Evolutionary conservation across 768 basidiomycete genomes (phyloP).

Genomic region (Hericium coralloides): DNA sequence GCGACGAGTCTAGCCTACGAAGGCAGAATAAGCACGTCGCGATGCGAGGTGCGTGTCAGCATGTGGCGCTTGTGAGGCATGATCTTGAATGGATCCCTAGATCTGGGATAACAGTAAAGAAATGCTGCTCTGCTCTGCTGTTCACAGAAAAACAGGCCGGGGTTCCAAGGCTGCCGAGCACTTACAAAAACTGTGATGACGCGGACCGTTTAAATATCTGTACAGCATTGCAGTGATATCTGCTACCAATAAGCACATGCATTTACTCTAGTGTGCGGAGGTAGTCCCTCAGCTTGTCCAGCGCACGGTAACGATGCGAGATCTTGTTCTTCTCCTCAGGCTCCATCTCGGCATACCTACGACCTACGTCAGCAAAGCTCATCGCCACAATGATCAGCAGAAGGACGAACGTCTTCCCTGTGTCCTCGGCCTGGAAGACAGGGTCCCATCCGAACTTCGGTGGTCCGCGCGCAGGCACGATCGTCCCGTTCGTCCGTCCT

Average conservation of each 20-base stretch:
- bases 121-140: background rate
- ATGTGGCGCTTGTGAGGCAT: background rate
- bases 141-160: slow-evolving; percentile 11
- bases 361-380: background rate
- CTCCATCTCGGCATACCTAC: slow-evolving; percentile 65
- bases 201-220: background rate
- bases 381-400: background rate
- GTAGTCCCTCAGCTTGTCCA: background rate
- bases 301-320: slow-evolving; percentile 56
- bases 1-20: background rate
- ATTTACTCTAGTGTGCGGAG: slow-evolving; percentile 7
- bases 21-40: background rate
- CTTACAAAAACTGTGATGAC: background rate
- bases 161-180: slow-evolving; percentile 5
- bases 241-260: slow-evolving; percentile 15
- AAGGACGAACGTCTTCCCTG: slow-evolving; percentile 59
- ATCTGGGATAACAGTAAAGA: background rate
- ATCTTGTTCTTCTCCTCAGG: slow-evolving; percentile 52
- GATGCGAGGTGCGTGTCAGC: background rate
- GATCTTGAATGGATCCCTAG: background rate
- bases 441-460: slow-evolving; percentile 87
- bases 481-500: slow-evolving; percentile 81
- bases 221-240: slow-evolving; percentile 10
- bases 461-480: slow-evolving; percentile 79
- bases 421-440: slow-evolving; percentile 69